Percentiles rank a stretch among this genome's conserved stretches.
phyloP scores from a whole-genome alignment of 176 grass and related monocot species.

The Sorghum bicolor region DNA sequence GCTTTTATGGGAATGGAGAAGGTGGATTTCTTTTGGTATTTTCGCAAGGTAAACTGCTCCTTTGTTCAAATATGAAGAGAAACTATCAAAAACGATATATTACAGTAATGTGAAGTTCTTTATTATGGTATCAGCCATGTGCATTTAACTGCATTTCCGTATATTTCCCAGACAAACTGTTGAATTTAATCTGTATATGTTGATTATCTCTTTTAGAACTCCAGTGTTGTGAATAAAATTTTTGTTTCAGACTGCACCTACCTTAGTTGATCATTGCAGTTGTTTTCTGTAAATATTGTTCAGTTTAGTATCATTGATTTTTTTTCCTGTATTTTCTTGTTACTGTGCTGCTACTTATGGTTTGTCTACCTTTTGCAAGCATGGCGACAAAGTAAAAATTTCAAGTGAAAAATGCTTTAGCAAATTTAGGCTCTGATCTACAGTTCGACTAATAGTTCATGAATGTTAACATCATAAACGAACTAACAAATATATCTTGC shows the following conservation, averaged over 20 bases:
- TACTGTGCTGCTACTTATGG: background rate
- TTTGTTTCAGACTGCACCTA: background rate
- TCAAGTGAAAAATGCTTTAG: background rate
- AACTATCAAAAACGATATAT: background rate
- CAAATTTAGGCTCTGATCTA: background rate
- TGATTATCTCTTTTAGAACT: conserved; percentile 1
- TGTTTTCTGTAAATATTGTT: background rate
- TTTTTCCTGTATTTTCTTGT: background rate
- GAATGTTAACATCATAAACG: background rate
- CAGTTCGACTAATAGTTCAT: background rate
- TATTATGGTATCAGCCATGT: background rate
- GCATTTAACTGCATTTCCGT: background rate
- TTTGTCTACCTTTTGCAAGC: background rate
- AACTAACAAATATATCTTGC: background rate
- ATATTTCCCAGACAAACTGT: background rate
- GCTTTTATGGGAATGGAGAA: conserved; percentile 99
- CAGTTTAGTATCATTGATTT: background rate
- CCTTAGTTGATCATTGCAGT: background rate
- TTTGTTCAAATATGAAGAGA: conserved; percentile 2
- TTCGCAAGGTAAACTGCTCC: conserved; percentile 71
- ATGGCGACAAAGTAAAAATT: background rate
- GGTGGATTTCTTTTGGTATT: conserved; percentile 99
- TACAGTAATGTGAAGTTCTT: background rate
- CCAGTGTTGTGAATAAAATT: conserved; percentile 10
- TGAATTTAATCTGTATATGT: background rate